Conservation (phyloP, 2,329 filamentous ascomycete genomes). For the Venturia effusa region DNA sequence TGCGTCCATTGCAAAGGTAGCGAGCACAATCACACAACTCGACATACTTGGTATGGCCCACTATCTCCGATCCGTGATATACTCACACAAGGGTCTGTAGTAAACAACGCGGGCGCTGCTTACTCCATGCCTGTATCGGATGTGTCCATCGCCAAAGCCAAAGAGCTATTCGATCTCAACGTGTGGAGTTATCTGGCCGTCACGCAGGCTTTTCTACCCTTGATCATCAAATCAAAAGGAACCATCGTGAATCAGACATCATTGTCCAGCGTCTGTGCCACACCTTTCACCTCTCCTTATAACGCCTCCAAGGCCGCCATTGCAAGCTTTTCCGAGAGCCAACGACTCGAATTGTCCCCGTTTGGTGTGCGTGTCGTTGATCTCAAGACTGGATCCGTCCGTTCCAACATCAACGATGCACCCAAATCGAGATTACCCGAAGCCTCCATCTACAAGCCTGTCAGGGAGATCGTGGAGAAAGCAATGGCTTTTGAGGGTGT, state of each 20-base stretch:
- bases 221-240: conserved; percentile 36
- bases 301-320: conserved; percentile 50
- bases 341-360: conserved; percentile 45
- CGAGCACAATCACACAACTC: not conserved
- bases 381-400: conserved; percentile 48
- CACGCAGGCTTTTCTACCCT: conserved; percentile 45
- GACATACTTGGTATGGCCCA: conserved; percentile 10
- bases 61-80: not conserved
- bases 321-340: conserved; percentile 45
- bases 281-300: conserved; percentile 34
- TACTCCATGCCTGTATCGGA: conserved; percentile 48
- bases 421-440: conserved; percentile 38
- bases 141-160: conserved; percentile 37
- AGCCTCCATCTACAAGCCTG: conserved; percentile 40
- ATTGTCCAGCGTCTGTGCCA: conserved; percentile 19
- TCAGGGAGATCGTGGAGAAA: conserved; percentile 37
- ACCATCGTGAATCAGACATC: conserved; percentile 34
- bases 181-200: conserved; percentile 38
- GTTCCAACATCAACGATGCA: conserved; percentile 36
- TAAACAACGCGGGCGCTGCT: conserved; percentile 48
- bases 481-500: conserved; percentile 40
- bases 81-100: conserved; percentile 26
- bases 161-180: conserved; percentile 41
- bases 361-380: conserved; percentile 37
- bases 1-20: conserved; percentile 18